phyloP scores from a whole-genome alignment of 495 filamentous ascomycete genomes.

The Cladorrhinum samala region DNA sequence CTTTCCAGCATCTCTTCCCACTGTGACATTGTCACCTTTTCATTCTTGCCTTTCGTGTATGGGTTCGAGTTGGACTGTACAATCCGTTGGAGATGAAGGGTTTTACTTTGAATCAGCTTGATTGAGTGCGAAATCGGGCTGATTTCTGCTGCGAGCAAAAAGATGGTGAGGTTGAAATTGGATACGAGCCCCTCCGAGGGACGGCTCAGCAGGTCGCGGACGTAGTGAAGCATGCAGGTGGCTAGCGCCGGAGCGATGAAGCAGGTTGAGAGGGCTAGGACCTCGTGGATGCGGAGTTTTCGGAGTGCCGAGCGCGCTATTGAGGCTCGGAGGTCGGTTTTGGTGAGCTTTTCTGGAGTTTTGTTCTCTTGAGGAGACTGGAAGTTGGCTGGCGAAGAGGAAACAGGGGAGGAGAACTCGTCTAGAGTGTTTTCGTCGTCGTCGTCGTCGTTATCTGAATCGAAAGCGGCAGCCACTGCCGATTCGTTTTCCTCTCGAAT shows the following conservation, averaged over 20 bases:
- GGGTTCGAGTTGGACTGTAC: constrained; percentile 47
- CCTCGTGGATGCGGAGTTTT: constrained; percentile 70
- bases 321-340: constrained; percentile 2
- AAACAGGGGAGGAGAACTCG: constrained; percentile 19
- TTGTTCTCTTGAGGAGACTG: not conserved
- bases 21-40: constrained; percentile 37
- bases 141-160: constrained; percentile 81
- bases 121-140: constrained; percentile 75
- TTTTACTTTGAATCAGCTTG: constrained; percentile 69
- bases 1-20: constrained; percentile 54
- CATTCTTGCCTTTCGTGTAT: constrained; percentile 35
- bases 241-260: constrained; percentile 74
- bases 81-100: constrained; percentile 73
- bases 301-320: constrained; percentile 37
- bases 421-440: constrained; percentile 25
- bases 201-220: constrained; percentile 68
- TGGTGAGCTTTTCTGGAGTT: not conserved
- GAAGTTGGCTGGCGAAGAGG: not conserved
- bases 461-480: constrained; percentile 42
- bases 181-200: constrained; percentile 84
- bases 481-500: constrained; percentile 43
- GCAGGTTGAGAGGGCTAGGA: constrained; percentile 65
- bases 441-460: constrained; percentile 26
- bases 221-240: constrained; percentile 70
- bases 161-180: constrained; percentile 90